phyloP scores from a whole-genome alignment of 176 grass and related monocot genomes.

The Rhynchospora tenuis region DNA sequence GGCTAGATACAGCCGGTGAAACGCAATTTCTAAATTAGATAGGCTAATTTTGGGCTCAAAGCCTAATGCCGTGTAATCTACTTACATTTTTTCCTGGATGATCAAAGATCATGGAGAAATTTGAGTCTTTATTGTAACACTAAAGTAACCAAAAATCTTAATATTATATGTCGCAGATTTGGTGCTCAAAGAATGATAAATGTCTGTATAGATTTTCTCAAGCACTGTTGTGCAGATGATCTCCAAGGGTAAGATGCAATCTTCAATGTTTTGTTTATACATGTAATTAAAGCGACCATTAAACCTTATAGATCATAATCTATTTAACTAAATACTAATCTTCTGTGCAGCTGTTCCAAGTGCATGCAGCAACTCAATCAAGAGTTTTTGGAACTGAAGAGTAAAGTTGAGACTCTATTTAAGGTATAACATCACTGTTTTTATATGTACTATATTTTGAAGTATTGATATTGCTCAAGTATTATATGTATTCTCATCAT shows the following conservation, averaged over 20 bases:
- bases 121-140: background rate
- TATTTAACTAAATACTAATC: background rate
- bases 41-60: background rate
- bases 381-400: conserved; percentile 27
- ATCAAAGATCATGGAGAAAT: background rate
- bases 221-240: conserved; percentile 20
- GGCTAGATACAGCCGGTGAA: too few relatives aligned
- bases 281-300: background rate
- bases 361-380: conserved; percentile 26
- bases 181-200: conserved; percentile 38
- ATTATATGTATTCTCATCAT: background rate
- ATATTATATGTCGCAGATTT: conserved; percentile 23
- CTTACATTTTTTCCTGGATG: background rate
- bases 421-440: conserved; percentile 17
- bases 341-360: conserved; percentile 21
- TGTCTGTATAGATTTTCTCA: conserved; percentile 27
- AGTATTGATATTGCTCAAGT: background rate
- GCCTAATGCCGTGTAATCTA: background rate
- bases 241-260: conserved; percentile 22
- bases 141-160: background rate
- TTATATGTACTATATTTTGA: background rate
- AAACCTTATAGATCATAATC: background rate
- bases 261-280: background rate
- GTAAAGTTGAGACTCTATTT: conserved; percentile 35
- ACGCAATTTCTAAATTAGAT: background rate